Conservation (phyloP, 192 early-diverging fungal genomes). For the Ambispora gerdemannii region DNA sequence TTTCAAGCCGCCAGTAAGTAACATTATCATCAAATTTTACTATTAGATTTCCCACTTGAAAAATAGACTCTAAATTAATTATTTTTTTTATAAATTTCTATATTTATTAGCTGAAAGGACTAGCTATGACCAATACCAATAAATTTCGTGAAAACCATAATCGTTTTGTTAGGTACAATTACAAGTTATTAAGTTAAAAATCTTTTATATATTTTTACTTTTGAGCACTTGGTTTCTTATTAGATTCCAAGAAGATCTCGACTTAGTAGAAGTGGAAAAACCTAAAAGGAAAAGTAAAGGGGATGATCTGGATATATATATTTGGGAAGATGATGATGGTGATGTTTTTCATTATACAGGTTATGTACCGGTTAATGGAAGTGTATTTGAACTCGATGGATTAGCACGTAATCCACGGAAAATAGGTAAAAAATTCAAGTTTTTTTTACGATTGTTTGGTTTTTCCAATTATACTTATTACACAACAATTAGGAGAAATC, state of each 20-base stretch:
- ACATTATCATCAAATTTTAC: no score
- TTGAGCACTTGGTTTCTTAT: background rate
- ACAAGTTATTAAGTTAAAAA: no score
- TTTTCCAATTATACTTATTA: no score
- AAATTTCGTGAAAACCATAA: constrained; percentile 58
- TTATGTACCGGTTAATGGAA: constrained; percentile 55
- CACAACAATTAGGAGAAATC: constrained; percentile 46
- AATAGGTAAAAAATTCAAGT: constrained; percentile 29
- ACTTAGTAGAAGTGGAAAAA: constrained; percentile 2
- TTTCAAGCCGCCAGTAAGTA: constrained; percentile 51
- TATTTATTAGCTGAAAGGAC: constrained; percentile 45
- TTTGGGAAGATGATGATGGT: constrained; percentile 46
- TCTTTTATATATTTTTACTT: no score
- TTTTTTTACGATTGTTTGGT: background rate
- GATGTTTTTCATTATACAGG: constrained; percentile 62
- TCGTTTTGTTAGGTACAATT: constrained; percentile 47
- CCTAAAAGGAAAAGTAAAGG: background rate
- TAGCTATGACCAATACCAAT: constrained; percentile 57
- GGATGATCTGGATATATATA: no score
- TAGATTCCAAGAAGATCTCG: constrained; percentile 1
- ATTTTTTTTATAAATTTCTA: background rate
- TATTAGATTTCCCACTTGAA: no score
- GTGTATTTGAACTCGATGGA: constrained; percentile 67
- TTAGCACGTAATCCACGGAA: constrained; percentile 50
- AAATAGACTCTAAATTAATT: no score